These are phyloP conservation scores for Plenodomus tracheiphilus DNA, from an alignment of 2,329 filamentous ascomycete species.

Conservation along the genomic window DNA sequence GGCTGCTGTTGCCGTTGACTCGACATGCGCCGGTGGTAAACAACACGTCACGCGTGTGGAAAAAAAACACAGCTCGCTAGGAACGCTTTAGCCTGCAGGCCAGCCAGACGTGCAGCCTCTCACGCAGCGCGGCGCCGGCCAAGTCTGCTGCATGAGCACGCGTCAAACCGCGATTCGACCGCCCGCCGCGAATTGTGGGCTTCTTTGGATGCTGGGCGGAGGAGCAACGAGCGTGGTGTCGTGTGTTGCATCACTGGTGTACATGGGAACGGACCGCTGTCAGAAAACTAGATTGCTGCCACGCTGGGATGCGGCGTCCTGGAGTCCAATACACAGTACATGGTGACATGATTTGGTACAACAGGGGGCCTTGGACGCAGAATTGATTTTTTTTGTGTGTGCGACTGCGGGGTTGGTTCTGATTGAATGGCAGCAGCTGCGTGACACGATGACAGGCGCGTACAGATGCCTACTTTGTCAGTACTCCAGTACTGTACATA, in stretches of 20 bases:
- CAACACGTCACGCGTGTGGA: conserved; percentile 26
- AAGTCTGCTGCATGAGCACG: conserved; percentile 38
- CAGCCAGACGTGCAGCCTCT: conserved; percentile 8
- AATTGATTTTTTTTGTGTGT: not conserved
- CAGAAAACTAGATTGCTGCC: not conserved
- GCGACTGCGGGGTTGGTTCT: not conserved
- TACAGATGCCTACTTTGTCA: too few species aligned
- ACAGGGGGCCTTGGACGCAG: not conserved
- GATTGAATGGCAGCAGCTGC: not conserved
- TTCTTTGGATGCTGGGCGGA: conserved; percentile 3
- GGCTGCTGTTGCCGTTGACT: conserved; percentile 15
- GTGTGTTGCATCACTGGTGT: conserved; percentile 11
- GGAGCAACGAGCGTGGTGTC: conserved; percentile 9
- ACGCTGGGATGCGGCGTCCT: not conserved
- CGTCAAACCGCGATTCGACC: conserved; percentile 37
- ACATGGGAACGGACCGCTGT: not conserved
- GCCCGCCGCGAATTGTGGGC: conserved; percentile 18
- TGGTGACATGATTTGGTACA: too few species aligned
- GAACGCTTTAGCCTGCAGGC: conserved; percentile 11
- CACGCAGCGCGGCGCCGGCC: conserved; percentile 17
- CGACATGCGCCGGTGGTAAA: conserved; percentile 20
- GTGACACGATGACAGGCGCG: not conserved
- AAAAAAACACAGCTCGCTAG: conserved; percentile 5
- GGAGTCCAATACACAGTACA: not conserved
- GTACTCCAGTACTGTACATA: too few species aligned